Base-by-base conservation (phyloP, 495 filamentous ascomycete species). In the Aspergillus homomorphus region DNA sequence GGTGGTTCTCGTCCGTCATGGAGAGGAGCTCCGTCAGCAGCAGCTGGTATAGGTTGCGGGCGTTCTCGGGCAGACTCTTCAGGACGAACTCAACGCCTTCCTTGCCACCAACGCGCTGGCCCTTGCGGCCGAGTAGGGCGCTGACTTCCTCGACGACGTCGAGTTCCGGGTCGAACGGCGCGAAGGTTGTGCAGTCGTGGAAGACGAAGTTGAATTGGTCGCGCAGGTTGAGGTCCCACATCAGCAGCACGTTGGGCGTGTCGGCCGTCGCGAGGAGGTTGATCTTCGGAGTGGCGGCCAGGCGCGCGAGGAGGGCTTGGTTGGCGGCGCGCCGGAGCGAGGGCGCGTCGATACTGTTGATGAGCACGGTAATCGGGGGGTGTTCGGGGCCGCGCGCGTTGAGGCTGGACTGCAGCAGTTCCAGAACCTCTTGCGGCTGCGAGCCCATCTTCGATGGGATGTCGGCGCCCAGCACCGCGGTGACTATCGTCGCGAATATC, bases 11-110 rank as follows among this genome's bases (percentile, higher is more conserved):
- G 4, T 80, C 74, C 74, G 86, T 79, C 21, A 80, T 76, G n/a
- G 85, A 82, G n/a, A 98, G 71, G 52, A 96, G 80, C 73, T 97
- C 93, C 8, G 82, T 86, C 15, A 98, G 84, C 21, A 98, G 76
- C 28, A 98, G 77, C 20, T 87, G 80, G 70, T 94, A 98, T 24
- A 98, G 71, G 53, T 83, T 89, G 65, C 89, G 85, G 8, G 95
- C 95, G 61, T 97, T 98, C 77, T 92, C 92, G 0, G 95, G 90
- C 54, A 98, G 71, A 73, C 87, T 90, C 63, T 88, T 87, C 30
- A 98, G 78, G 54, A 98, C 95, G 61, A 91, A 98, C 21, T 84
- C 86, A 0, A 97, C 92, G 53, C 95, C 94, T 61, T 96, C 95
- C 62, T 91, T 90, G 16, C 94, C 95, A 52, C 90, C 91, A 10